Evolutionary conservation across 768 basidiomycete species (phyloP).

Genomic region (Tulasnella sp.): DNA sequence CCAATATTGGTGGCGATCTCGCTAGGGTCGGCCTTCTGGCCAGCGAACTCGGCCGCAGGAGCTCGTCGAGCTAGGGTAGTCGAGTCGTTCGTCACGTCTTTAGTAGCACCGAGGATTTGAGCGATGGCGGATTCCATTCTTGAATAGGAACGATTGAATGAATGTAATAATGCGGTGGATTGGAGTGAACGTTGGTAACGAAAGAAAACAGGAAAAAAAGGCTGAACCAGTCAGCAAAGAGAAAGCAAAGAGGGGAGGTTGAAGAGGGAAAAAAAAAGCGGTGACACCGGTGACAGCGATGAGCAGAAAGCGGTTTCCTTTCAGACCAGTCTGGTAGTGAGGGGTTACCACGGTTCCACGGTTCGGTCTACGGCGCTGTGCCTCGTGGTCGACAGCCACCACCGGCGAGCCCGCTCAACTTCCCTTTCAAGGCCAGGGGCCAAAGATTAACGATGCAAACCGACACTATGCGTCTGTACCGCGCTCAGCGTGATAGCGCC

Average conservation of each 20-base stretch:
- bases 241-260: not conserved
- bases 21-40: not conserved
- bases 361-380: not conserved
- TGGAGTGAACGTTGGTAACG: not conserved
- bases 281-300: not conserved
- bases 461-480: constrained; percentile 83
- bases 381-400: not conserved
- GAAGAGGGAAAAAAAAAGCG: not conserved
- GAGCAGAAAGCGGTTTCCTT: not conserved
- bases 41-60: not conserved
- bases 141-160: not conserved
- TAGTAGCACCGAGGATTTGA: not conserved
- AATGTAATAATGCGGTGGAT: not conserved
- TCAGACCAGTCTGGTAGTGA: not conserved
- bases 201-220: not conserved
- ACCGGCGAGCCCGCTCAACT: not conserved
- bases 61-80: not conserved
- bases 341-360: not conserved
- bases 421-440: not conserved
- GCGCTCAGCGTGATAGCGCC: constrained; percentile 63
- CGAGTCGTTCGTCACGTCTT: not conserved
- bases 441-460: not conserved
- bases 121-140: not conserved
- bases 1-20: constrained; percentile 1
- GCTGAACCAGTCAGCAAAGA: not conserved